These are phyloP conservation scores for Monilinia laxa DNA, from an alignment of 2,329 filamentous ascomycete genomes.

Conservation along the genomic window DNA sequence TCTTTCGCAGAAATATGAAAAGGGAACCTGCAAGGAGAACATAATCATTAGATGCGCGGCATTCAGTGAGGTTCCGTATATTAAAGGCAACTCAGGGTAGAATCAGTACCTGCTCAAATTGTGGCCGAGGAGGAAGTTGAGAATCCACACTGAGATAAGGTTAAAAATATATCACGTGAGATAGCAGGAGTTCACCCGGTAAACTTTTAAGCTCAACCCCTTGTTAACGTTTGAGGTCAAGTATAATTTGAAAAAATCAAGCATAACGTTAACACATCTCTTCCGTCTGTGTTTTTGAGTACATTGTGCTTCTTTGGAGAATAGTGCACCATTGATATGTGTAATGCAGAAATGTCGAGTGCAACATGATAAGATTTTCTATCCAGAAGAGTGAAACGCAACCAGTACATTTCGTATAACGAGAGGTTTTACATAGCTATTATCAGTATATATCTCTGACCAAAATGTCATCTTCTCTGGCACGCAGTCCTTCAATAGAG, in stretches of 20 bases:
- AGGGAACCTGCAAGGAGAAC: neutral
- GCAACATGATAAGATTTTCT: slow-evolving; percentile 9
- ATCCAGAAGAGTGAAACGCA: neutral
- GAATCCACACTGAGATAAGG: neutral
- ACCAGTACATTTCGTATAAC: slow-evolving; percentile 13
- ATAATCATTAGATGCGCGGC: neutral
- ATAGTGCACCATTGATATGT: neutral
- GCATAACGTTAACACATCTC: neutral
- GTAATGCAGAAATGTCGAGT: neutral
- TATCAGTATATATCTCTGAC: neutral
- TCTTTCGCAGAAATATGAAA: neutral
- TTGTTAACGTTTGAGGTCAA: too few relatives aligned
- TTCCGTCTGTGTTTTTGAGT: neutral
- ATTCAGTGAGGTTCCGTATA: neutral
- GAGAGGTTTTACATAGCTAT: slow-evolving; percentile 2
- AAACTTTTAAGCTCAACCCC: neutral
- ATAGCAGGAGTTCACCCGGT: neutral
- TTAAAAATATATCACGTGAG: neutral
- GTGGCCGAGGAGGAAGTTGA: neutral
- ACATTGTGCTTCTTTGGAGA: neutral
- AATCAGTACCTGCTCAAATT: neutral
- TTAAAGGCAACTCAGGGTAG: neutral
- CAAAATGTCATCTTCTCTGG: slow-evolving; percentile 13
- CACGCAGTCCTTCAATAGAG: slow-evolving; percentile 1
- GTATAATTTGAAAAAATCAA: neutral